Evolutionary conservation across 768 basidiomycete genomes (phyloP).

Genomic region (Trametes meyenii): DNA sequence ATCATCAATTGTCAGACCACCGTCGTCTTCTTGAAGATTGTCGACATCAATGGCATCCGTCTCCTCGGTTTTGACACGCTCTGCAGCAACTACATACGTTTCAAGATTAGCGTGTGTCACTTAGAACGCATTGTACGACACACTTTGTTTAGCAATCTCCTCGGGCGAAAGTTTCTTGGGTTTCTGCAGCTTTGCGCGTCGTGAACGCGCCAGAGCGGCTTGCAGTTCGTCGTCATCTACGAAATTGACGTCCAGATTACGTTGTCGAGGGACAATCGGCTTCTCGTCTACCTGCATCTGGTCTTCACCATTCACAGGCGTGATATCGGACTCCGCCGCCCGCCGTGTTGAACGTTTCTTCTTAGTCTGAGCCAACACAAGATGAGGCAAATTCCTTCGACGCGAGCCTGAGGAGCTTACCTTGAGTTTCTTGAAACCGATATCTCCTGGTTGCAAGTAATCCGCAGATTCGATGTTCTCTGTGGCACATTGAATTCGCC

Average conservation of each 20-base stretch:
- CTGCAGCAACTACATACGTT: slow-evolving; percentile 57
- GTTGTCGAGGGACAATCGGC: slow-evolving; percentile 64
- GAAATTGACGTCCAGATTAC: slow-evolving; percentile 85
- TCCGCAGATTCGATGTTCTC: slow-evolving; percentile 88
- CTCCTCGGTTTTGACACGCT: slow-evolving; percentile 55
- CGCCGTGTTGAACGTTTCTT: slow-evolving; percentile 85
- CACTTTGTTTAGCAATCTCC: slow-evolving; percentile 75
- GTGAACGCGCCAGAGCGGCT: slow-evolving; percentile 83
- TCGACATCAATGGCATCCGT: slow-evolving; percentile 48
- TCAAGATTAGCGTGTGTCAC: slow-evolving; percentile 16
- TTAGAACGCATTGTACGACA: not conserved
- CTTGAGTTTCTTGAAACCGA: slow-evolving; percentile 95
- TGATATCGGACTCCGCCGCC: slow-evolving; percentile 50
- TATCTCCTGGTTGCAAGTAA: slow-evolving; percentile 88
- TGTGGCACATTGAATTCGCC: slow-evolving; percentile 31
- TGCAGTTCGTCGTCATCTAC: slow-evolving; percentile 99
- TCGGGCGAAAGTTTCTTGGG: slow-evolving; percentile 78
- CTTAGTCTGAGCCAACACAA: slow-evolving; percentile 63
- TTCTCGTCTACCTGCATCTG: slow-evolving; percentile 83
- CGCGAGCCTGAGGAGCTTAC: slow-evolving; percentile 37
- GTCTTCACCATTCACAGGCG: slow-evolving; percentile 46
- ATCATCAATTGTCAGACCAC: slow-evolving; percentile 88
- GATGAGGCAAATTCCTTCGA: not conserved
- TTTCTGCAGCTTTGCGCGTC: slow-evolving; percentile 81
- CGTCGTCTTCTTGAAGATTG: slow-evolving; percentile 49